Evolutionary conservation across 2,329 filamentous ascomycete genomes (phyloP), one percentile per base, ranked within the genome.

Genomic region (Verruconis gallopava): DNA sequence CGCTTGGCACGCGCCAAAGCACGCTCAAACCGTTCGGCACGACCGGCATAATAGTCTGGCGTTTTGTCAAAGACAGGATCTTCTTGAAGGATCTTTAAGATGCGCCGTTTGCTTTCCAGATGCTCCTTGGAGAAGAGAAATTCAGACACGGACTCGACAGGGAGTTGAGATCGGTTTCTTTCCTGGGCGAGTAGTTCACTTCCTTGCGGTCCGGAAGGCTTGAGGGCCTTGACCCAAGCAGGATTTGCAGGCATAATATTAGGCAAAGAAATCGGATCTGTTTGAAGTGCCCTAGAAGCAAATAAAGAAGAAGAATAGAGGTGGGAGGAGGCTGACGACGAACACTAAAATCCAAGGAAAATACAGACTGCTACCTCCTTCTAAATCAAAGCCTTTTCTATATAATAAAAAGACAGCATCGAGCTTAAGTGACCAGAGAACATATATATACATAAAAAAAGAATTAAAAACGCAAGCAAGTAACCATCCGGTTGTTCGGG

Each of bases 11-110:
- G 68, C 4, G 75, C 80, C 43, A 89, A 66, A 1, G 82, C 73
- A 25, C 72, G 73, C 55, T 83, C 73, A 52, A 86, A 77, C 38
- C 77, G 71, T 47, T 82, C 79, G 18, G 74, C 68, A 36, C 82
- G 68, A 30, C 81, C 80, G 49, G 75, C 70, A 57, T 82, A 83
- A 61, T 85, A 84, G 57, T 85, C 85, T 49, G 81, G 76, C 3
- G 76, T 76, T 63, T 86, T 88, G 61, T 86, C 79, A 50, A 88
- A 86, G 43, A 85, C 70, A 38, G 73, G 72, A 44, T 88, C 79
- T 0, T 68, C 57, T 50, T 77, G 65, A 4, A 88, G 68, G 13
- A 84, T 68, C 37, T 71, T 62, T 4, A 85, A 62, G 19, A 88
- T 68, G 18, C 64, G 64, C 1, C 71, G 60, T 51, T 79, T 77